Evolutionary conservation across 345 rosid species (phyloP).

Genomic region (Eutrema heterophyllum): DNA sequence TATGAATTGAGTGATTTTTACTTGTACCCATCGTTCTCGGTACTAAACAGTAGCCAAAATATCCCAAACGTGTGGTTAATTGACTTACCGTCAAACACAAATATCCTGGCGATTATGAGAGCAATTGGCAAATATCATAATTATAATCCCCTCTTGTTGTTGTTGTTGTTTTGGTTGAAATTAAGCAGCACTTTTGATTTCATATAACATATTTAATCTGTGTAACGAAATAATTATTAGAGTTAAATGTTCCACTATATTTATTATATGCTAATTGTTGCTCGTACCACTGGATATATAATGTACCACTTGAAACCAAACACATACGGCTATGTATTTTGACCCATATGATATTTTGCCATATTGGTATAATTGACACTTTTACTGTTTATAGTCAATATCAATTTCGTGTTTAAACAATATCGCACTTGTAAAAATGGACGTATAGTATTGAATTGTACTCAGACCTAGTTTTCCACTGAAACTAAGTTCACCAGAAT

Average conservation of each 20-base stretch:
- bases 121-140: not conserved
- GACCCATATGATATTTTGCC: not conserved
- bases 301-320: slow-evolving; percentile 17
- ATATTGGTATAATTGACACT: not conserved
- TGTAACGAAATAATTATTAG: not conserved
- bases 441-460: not conserved
- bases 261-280: not conserved
- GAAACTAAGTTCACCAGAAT: not conserved
- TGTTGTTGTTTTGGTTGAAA: not conserved
- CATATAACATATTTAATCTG: not conserved
- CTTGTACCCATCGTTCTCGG: not conserved
- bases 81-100: slow-evolving; percentile 6
- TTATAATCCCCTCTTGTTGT: not conserved
- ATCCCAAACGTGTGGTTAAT: not conserved
- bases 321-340: not conserved
- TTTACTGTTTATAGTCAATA: slow-evolving; percentile 24
- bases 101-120: slow-evolving; percentile 7
- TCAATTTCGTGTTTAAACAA: not conserved
- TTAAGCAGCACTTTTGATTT: slow-evolving; percentile 3
- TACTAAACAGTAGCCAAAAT: not conserved
- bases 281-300: not conserved
- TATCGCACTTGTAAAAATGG: not conserved
- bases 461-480: not conserved
- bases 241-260: not conserved
- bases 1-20: not conserved